These are phyloP conservation scores for Kazachstania sp. DNA, from an alignment of 1,139 yeast genomes.

Conservation along the genomic window DNA sequence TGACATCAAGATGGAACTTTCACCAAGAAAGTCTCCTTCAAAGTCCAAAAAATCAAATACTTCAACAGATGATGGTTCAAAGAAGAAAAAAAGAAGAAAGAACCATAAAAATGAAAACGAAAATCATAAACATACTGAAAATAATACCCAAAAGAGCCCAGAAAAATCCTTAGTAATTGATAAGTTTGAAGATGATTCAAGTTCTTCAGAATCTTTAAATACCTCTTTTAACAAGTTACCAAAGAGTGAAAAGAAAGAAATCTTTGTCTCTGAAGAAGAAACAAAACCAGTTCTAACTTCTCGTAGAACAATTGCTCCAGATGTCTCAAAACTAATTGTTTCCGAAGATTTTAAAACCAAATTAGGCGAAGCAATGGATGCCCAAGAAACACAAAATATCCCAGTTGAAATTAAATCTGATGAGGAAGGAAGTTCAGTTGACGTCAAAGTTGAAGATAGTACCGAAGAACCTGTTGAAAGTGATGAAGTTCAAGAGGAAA, in stretches of 20 bases:
- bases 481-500: neutral
- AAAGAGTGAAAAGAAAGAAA: neutral
- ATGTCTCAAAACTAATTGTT: conserved; percentile 9
- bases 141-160: neutral
- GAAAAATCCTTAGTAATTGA: conserved; percentile 1
- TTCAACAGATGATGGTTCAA: neutral
- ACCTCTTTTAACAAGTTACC: neutral
- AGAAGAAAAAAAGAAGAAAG: conserved; percentile 6
- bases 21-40: conserved; percentile 1
- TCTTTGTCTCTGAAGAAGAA: neutral
- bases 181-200: conserved; percentile 3
- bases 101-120: conserved; percentile 7
- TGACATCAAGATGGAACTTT: conserved; percentile 4
- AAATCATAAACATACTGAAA: no score
- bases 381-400: neutral
- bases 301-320: conserved; percentile 6
- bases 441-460: neutral
- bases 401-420: conserved; percentile 1
- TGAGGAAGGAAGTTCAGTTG: neutral
- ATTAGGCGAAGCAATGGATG: conserved; percentile 3
- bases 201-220: conserved; percentile 2
- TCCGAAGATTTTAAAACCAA: conserved; percentile 9
- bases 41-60: neutral
- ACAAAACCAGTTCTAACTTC: conserved; percentile 1
- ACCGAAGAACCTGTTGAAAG: neutral